Evolutionary conservation across 2,329 filamentous ascomycete species (phyloP), one percentile per base, ranked within the genome.

Genomic region (Purpureocillium lavendulum): DNA sequence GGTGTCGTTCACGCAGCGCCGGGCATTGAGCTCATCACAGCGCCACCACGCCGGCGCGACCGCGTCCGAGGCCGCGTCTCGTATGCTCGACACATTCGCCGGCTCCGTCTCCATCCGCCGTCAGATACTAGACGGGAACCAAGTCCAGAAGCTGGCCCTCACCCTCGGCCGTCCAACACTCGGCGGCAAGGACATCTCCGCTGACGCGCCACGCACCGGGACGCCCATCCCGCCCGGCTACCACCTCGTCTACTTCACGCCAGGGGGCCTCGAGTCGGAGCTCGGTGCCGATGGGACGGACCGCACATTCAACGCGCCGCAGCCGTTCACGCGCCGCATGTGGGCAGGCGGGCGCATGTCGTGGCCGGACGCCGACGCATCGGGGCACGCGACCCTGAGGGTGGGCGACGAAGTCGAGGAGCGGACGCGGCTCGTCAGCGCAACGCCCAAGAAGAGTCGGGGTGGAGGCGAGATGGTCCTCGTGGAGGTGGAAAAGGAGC

Each of bases 181-280:
- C 6, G 55, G 59, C 1, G 61, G 58, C 1, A 48, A 60, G 5
- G 57, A 67, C 33, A 48, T 71, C 4, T 61, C 65, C 7, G 52
- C 59, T 26, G 40, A 53, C 1, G 41, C 65, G 0, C 65, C 70
- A 0, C 48, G 57, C 0, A 36, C 50, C 0, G 70, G 70, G 7
- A 75, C 73, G 0, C 66, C 68, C 0, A 44, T 82, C 1, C 77
- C 77, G 0, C 66, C 73, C 0, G 77, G 74, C 2, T 77, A 80
- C 45, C 79, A 83, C 49, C 63, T 83, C 0, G 71, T 70, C 0
- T 83, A 82, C 53, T 82, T 83, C 51, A 80, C 77, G 0, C 76
- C 78, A 0, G 60, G 61, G 0, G 71, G 71, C 4, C 44, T 73
- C 0, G 78, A 82, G 49, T 44, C 52, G 1, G 65, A 73, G 7